Evolutionary conservation across 495 filamentous ascomycete species (phyloP).

Genomic region (Lasiosphaeria ovina): DNA sequence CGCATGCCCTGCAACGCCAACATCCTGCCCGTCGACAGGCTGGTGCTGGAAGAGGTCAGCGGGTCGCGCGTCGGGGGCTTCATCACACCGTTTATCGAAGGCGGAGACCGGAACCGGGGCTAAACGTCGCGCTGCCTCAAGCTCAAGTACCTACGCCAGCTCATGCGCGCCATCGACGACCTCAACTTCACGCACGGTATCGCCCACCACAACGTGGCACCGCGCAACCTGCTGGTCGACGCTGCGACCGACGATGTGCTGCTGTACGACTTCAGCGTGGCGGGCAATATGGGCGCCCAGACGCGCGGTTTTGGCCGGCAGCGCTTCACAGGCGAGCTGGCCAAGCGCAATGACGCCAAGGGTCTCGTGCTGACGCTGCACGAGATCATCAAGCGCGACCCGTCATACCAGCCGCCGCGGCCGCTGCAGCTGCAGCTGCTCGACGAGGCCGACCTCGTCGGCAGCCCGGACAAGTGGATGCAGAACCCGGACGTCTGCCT

Average conservation of each 20-base stretch:
- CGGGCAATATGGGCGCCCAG: constrained; percentile 11
- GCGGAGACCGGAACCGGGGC: constrained; percentile 24
- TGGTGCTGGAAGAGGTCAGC: constrained; percentile 37
- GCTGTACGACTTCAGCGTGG: constrained; percentile 40
- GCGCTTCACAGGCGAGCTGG: not conserved
- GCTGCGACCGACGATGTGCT: constrained; percentile 31
- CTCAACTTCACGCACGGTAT: constrained; percentile 42
- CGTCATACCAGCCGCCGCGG: constrained; percentile 7
- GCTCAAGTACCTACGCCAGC: constrained; percentile 40
- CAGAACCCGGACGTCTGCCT: constrained; percentile 25
- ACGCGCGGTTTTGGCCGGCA: constrained; percentile 7
- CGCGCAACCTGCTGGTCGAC: constrained; percentile 40
- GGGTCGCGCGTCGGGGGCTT: constrained; percentile 39
- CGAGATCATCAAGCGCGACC: constrained; percentile 42
- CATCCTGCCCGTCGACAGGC: constrained; percentile 35
- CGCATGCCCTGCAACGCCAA: constrained; percentile 23
- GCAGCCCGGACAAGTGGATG: constrained; percentile 12
- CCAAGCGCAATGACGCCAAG: constrained; percentile 38
- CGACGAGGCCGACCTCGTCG: constrained; percentile 4
- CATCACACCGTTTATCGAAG: constrained; percentile 37
- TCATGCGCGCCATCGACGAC: constrained; percentile 38
- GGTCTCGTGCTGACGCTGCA: constrained; percentile 40
- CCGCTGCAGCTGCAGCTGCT: constrained; percentile 1
- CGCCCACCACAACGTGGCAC: constrained; percentile 40
- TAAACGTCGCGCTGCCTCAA: constrained; percentile 26